Evolutionary conservation across 208 protist genomes (phyloP).

Genomic region (Leishmania arabica): DNA sequence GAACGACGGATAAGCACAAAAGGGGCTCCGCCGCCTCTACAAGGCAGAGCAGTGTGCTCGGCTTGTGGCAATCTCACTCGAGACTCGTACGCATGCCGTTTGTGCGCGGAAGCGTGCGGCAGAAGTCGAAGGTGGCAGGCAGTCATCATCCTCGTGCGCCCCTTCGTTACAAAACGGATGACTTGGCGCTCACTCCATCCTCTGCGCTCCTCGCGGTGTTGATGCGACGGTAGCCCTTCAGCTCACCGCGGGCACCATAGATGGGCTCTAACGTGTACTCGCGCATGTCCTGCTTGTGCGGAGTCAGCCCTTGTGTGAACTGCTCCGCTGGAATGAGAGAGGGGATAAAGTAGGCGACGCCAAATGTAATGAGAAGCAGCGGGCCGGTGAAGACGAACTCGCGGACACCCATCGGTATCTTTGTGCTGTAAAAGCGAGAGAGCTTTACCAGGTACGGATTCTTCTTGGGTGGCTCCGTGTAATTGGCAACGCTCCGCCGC

Average conservation of each 20-base stretch:
- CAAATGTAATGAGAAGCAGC: conserved; percentile 59
- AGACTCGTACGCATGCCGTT: not conserved
- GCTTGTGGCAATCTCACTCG: not conserved
- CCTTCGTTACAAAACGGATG: not conserved
- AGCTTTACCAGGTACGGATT: conserved; percentile 70
- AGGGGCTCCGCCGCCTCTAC: not conserved
- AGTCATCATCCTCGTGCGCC: not conserved
- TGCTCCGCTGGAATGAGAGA: conserved; percentile 66
- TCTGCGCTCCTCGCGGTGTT: conserved; percentile 19
- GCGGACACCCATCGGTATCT: conserved; percentile 81
- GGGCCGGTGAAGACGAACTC: conserved; percentile 85
- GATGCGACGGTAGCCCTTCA: conserved; percentile 83
- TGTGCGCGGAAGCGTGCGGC: not conserved
- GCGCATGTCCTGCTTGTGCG: conserved; percentile 71
- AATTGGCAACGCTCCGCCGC: conserved; percentile 66
- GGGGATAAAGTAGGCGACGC: conserved; percentile 74
- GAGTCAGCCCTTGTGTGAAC: conserved; percentile 67
- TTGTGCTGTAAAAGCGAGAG: conserved; percentile 73
- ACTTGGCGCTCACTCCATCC: not conserved
- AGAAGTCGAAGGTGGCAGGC: not conserved
- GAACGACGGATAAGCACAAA: not conserved
- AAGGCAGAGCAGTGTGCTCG: not conserved
- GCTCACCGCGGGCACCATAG: conserved; percentile 65
- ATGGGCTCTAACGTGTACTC: conserved; percentile 82
- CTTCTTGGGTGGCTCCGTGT: conserved; percentile 67